Evolutionary conservation across 2,329 filamentous ascomycete species (phyloP), one percentile per base, ranked within the genome.

Genomic region (Teratosphaeriaceae sp.): DNA sequence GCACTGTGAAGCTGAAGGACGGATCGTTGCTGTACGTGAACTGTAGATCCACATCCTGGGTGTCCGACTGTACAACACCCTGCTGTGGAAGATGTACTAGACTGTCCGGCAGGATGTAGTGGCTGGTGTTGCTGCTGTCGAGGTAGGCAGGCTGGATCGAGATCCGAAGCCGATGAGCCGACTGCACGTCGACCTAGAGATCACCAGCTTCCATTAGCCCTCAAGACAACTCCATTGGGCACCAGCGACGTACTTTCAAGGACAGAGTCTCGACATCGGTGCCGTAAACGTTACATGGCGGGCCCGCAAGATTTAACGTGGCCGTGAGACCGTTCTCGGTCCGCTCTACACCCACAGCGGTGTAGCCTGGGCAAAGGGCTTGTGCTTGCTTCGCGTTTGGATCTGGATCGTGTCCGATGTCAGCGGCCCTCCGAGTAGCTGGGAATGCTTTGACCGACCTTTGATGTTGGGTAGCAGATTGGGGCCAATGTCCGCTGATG

Each of bases 321-420:
- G 57, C 57, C 19, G 51, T 54, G 16, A 59, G 43, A 13, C 56
- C 57, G 19, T 40, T 35, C n/a, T 43, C 21, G 18, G 27, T 51
- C 24, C 56, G 26, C 9, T 29, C 21, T 9, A 56, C 42, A 40
- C 52, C 54, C 7, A 47, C 53, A 2, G 56, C 57, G 20, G 45
- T 52, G 46, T 59, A 60, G 9, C 57, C 57, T 11, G 57, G 56
- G 34, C 56, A 60, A 66, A 41, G 38, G 3, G 29, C 60, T 59
- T 85, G 82, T 4, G 79, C 74, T 59, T 85, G 68, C 40, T 79
- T 65, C 8, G 82, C 81, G 41, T 77, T 46, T 0, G 81, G 77
- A n/a, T 33, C 29, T 34, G 38, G 26, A 20, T 29, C 13, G 13
- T 15, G 21, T n/a, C n/a, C 15, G 6, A 6, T 27, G 31, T 35